Base-by-base conservation (phyloP, 2,329 filamentous ascomycete species). In the Metarhizium brunneum region DNA sequence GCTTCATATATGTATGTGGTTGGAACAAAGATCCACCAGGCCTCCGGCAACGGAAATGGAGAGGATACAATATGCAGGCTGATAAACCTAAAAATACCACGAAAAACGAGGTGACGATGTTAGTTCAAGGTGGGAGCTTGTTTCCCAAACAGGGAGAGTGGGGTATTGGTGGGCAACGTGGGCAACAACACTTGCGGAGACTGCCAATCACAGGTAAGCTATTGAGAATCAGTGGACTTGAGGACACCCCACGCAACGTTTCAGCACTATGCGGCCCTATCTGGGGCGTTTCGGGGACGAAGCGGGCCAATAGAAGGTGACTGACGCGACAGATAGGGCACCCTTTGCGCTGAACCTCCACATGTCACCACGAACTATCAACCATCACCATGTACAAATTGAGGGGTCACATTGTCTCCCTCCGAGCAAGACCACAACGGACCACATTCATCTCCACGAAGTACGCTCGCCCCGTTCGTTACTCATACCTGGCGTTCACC, bases 201-300 rank as follows among this genome's bases (percentile, higher is more conserved):
- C n/a, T 45, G 45, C 57, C 58, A 60, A 60, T 60, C 42, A 56
- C 18, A 40, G 20, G 30, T 47, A 25, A 11, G 40, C 5, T 35
- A 60, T 58, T 59, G 53, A 40, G 53, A 54, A 66, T 59, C 50
- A 45, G 6, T 36, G 10, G 36, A 36, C 43, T 11, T 25, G 8
- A 20, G 53, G 47, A 16, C 47, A 16, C 36, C 36, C 36, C 51
- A 55, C 59, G 64, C 59, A 64, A 67, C 64, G 66, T 67, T 67
- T 55, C 66, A 67, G 61, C 53, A 60, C 60, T 59, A 57, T 45
- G 6, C 52, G 11, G 18, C n/a, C 32, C 25, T 25, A 25, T 25
- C 25, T 25, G 25, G 25, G 25, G 25, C 25, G 25, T 25, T 25
- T 25, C 25, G 25, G 40, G 40, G 40, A 43, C n/a, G 20, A 47